These are phyloP conservation scores for Diaporthe aspalathi DNA, from an alignment of 2,329 filamentous ascomycete genomes.

Conservation along the genomic window DNA sequence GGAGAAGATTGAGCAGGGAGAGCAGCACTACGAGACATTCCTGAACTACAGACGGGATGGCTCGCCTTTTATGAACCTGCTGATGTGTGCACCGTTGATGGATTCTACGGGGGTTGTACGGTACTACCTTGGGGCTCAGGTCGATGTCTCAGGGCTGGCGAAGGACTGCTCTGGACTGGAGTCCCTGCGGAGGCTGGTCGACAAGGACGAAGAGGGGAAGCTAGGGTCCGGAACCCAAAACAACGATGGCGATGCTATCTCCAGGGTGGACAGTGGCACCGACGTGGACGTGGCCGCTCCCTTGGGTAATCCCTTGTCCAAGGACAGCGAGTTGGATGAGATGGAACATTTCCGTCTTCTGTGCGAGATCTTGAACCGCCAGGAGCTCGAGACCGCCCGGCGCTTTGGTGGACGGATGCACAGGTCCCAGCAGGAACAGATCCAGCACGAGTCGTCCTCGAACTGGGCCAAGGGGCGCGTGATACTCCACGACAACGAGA, in stretches of 20 bases:
- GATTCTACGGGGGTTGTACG: conserved; percentile 74
- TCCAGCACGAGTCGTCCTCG: conserved; percentile 40
- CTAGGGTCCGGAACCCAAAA: conserved; percentile 33
- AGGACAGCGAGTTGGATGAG: conserved; percentile 10
- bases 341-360: conserved; percentile 73
- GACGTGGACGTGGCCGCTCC: conserved; percentile 2
- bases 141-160: conserved; percentile 76
- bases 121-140: conserved; percentile 78
- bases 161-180: conserved; percentile 75
- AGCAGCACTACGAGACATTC: conserved; percentile 79
- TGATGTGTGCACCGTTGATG: conserved; percentile 78
- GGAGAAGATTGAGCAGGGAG: conserved; percentile 70
- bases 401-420: conserved; percentile 74
- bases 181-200: conserved; percentile 64
- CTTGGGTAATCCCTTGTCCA: neutral
- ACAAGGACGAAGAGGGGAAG: conserved; percentile 46
- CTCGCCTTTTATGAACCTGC: conserved; percentile 80
- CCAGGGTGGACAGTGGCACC: conserved; percentile 4
- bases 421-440: conserved; percentile 56
- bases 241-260: neutral
- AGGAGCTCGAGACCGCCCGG: conserved; percentile 74
- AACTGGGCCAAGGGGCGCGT: conserved; percentile 57
- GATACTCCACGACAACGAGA: conserved; percentile 46
- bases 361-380: conserved; percentile 75
- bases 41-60: conserved; percentile 84